A percentile compares a stretch with the other conserved stretches of the same genome.
These are phyloP conservation scores for Pleurotus pulmonarius DNA, from an alignment of 768 basidiomycete genomes.

Conservation along the genomic window DNA sequence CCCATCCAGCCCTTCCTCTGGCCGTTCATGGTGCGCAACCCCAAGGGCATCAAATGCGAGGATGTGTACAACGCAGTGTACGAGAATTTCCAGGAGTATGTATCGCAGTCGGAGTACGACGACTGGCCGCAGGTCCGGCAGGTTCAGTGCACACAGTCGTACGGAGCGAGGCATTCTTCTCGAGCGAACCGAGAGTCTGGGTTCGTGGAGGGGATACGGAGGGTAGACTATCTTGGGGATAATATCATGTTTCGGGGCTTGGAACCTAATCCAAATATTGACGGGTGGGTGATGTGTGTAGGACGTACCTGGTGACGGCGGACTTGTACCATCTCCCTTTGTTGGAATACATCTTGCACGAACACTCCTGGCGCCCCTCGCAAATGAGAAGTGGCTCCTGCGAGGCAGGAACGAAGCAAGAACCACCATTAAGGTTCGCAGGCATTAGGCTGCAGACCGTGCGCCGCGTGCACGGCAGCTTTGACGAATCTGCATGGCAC, in stretches of 20 bases:
- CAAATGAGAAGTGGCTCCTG: too few relatives aligned
- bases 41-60: constrained; percentile 40
- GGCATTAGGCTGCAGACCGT: too few relatives aligned
- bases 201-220: constrained; percentile 22
- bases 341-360: too few relatives aligned
- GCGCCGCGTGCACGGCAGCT: too few relatives aligned
- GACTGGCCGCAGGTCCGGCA: constrained; percentile 30
- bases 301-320: constrained; percentile 5
- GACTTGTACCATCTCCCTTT: too few relatives aligned
- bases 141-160: constrained; percentile 27
- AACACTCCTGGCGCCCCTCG: too few relatives aligned
- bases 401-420: too few relatives aligned
- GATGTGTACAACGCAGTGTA: constrained; percentile 50
- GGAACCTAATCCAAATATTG: constrained; percentile 42
- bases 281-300: constrained; percentile 38
- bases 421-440: too few relatives aligned
- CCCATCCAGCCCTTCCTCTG: constrained; percentile 46
- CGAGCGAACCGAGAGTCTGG: constrained; percentile 8
- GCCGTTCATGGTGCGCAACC: constrained; percentile 49
- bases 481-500: too few relatives aligned
- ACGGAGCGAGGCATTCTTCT: constrained; percentile 18
- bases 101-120: constrained; percentile 30
- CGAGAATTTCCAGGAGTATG: constrained; percentile 37
- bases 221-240: constrained; percentile 47
- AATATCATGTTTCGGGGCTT: constrained; percentile 48